Conservation (phyloP, 441 rosid genomes). For the Populus hybrid region DNA sequence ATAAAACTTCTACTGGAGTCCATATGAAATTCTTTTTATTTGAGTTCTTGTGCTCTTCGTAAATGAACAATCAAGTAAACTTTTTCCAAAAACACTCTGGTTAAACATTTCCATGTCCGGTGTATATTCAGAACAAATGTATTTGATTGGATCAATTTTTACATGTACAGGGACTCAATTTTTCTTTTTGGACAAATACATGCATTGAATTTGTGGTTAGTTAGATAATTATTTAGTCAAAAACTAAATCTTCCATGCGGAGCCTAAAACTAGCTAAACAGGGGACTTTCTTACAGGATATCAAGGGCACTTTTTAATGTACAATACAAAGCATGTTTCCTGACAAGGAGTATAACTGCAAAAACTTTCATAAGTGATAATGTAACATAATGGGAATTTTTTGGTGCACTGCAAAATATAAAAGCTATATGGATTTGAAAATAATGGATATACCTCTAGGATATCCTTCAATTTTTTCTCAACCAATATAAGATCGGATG, state of each 20-base stretch:
- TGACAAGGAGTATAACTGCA: neutral
- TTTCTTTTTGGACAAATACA: no score
- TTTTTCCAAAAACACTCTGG: no score
- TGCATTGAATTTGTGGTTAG: neutral
- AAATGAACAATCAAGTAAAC: no score
- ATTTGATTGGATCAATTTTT: no score
- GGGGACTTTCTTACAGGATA: neutral
- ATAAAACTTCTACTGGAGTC: no score
- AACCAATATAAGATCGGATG: constrained; percentile 59
- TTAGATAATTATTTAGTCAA: neutral
- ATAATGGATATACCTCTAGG: constrained; percentile 45
- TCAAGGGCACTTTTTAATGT: neutral
- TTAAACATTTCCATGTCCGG: no score
- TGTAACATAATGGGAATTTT: neutral
- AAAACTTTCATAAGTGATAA: neutral
- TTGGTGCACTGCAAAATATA: neutral
- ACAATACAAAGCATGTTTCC: neutral
- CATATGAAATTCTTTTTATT: no score
- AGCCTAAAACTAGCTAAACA: neutral
- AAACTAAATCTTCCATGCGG: neutral
- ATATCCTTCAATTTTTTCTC: constrained; percentile 46
- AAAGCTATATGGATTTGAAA: constrained; percentile 1
- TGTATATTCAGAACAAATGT: no score
- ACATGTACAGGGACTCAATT: no score
- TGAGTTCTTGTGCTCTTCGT: no score